A percentile compares a stretch with the other conserved stretches of the same genome.
Conservation (phyloP, 1,284 basidiomycete genomes). For the Exsudoporus floridanus region DNA sequence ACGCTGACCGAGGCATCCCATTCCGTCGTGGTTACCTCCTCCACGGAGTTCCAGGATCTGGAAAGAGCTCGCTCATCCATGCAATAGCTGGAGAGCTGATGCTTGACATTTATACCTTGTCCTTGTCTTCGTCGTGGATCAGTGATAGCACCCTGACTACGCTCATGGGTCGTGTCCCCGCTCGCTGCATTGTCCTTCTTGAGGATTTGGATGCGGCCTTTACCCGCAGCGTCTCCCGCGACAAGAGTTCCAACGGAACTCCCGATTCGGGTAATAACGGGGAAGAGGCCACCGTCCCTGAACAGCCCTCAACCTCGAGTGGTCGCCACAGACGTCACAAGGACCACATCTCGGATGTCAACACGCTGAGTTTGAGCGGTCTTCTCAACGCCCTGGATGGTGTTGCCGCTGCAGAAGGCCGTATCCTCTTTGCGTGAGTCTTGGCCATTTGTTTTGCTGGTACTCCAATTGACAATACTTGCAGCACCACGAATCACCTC, state of each 20-base stretch:
- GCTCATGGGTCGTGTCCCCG: conserved; percentile 78
- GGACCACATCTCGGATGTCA: conserved; percentile 70
- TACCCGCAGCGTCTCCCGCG: conserved; percentile 65
- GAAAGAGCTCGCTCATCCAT: conserved; percentile 80
- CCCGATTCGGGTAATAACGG: conserved; percentile 42
- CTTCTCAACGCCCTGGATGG: conserved; percentile 83
- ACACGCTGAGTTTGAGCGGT: conserved; percentile 77
- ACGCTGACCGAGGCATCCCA: conserved; percentile 70
- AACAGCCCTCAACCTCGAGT: conserved; percentile 33
- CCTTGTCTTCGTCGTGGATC: conserved; percentile 74
- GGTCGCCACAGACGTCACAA: conserved; percentile 48
- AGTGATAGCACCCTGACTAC: conserved; percentile 74
- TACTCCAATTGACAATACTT: conserved; percentile 1
- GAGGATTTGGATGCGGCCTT: conserved; percentile 86
- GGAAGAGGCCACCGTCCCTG: conserved; percentile 35
- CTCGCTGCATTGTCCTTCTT: conserved; percentile 78
- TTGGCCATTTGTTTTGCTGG: neutral
- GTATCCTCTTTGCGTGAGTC: conserved; percentile 78
- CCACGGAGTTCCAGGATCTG: conserved; percentile 78
- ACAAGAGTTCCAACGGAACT: conserved; percentile 47
- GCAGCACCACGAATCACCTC: conserved; percentile 79
- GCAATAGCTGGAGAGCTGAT: conserved; percentile 79
- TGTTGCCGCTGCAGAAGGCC: conserved; percentile 81
- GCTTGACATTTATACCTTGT: conserved; percentile 79
- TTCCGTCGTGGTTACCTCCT: conserved; percentile 84